Percentiles rank a stretch among this genome's conserved stretches.
phyloP scores from a whole-genome alignment of 2,329 filamentous ascomycete genomes.

The Cladorrhinum sp. region DNA sequence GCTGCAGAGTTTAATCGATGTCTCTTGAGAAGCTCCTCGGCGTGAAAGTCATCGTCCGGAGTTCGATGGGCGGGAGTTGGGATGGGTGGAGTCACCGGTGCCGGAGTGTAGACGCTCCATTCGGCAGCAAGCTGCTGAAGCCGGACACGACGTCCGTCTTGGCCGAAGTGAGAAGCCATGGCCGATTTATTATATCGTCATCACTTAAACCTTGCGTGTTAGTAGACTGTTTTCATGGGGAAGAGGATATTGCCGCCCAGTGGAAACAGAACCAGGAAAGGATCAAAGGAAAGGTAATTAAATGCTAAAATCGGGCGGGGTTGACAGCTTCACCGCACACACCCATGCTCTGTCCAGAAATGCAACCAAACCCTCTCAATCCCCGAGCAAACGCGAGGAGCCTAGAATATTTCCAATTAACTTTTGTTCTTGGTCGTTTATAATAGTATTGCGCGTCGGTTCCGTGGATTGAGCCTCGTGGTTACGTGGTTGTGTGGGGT shows the following conservation, averaged over 20 bases:
- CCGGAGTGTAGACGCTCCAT: slow-evolving; percentile 46
- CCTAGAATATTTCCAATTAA: not conserved
- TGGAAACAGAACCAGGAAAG: not conserved
- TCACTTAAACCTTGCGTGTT: not conserved
- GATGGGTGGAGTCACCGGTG: slow-evolving; percentile 37
- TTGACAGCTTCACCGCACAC: not conserved
- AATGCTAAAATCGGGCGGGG: too few species aligned
- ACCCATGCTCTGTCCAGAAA: not conserved
- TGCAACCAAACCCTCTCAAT: not conserved
- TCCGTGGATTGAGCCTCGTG: not conserved
- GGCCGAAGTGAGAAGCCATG: slow-evolving; percentile 24
- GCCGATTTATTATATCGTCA: not conserved
- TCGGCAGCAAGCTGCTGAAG: slow-evolving; percentile 49
- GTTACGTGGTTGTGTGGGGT: not conserved
- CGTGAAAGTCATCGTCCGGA: slow-evolving; percentile 47
- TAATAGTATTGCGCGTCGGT: not conserved
- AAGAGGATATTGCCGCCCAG: not conserved
- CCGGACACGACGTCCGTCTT: slow-evolving; percentile 43
- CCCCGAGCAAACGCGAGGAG: not conserved
- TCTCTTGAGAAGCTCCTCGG: slow-evolving; percentile 53
- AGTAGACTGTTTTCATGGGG: not conserved
- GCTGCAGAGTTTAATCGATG: slow-evolving; percentile 34
- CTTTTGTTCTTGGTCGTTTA: not conserved
- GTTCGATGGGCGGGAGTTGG: slow-evolving; percentile 39
- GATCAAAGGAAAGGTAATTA: not conserved